Evolutionary conservation across 345 rosid genomes (phyloP), one percentile per base, ranked within the genome.

Genomic region (Eucalyptus albens): DNA sequence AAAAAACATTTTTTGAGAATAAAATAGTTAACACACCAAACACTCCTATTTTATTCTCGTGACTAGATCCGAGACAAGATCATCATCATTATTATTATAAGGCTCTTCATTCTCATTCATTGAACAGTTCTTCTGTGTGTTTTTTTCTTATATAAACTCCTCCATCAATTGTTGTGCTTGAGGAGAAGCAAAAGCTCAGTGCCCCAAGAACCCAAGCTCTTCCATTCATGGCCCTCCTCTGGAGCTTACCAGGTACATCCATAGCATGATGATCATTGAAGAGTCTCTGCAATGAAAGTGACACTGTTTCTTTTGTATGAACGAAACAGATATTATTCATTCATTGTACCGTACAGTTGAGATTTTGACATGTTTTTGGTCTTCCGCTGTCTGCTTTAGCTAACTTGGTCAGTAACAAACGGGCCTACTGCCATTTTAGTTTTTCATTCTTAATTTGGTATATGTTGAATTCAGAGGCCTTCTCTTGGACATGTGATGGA

Each of bases 401-500:
- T 65, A 29, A 29, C 37, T n/a, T 65, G 16, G 72, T 29, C 33
- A 29, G 37, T 7, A 2, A 29, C 19, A 13, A n/a, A 26, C 7
- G 19, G 37, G 37, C 72, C 10, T 13, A 96, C 93, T 82, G 96
- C 96, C 19, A 89, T 37, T 82, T 94, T 95, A 69, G 50, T 88
- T 55, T 24, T 59, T 33, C 47, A 56, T 29, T 53, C 17, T 16
- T 59, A 14, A 13, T 83, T 37, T 44, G 27, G 29, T 21, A 21
- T 69, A 27, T 31, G 47, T 44, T 82, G 87, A 45, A 17, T 92
- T 94, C 94, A 97, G 99, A 93, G 86, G 86, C 55, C 10, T 42
- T 94, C 90, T 89, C 95, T 72, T 91, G 95, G 95, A 91, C 92
- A 80, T 94, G 98, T 91, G 92, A 89, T 7, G 94, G 93, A 67